Percentiles rank a stretch among this genome's conserved stretches.
Evolutionary conservation across 176 grass and related monocot species (phyloP).

Genomic region (Eleusine coracana): DNA sequence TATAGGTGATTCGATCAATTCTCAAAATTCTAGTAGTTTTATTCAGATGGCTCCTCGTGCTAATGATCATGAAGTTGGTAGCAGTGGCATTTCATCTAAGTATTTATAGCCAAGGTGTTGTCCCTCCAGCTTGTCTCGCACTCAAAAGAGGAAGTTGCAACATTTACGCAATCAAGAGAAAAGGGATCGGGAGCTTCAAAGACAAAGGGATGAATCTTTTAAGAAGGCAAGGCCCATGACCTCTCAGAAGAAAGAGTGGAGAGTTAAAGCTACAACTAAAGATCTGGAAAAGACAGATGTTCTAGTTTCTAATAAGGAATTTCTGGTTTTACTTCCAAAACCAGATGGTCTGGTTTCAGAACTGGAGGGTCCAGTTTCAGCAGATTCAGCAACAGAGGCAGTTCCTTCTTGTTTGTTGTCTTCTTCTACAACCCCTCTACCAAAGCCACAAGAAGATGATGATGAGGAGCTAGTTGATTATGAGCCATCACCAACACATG

Average conservation of each 20-base stretch:
- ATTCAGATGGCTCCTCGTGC: background rate
- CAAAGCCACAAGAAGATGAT: too few species aligned
- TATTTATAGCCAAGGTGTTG: background rate
- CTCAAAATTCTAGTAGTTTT: background rate
- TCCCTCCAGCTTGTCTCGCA: background rate
- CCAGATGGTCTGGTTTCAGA: too few species aligned
- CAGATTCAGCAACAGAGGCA: background rate
- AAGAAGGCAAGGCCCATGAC: background rate
- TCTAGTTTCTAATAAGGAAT: background rate
- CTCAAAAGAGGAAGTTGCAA: too few species aligned
- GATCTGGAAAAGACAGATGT: too few species aligned
- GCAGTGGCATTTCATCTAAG: accelerated
- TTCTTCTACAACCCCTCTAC: background rate
- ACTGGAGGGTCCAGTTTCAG: too few species aligned
- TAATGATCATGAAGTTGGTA: background rate
- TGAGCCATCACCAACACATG: too few species aligned
- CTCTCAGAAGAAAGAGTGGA: background rate
- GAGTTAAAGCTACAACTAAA: background rate
- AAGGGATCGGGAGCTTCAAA: background rate
- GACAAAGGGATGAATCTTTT: background rate
- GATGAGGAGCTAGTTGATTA: too few species aligned
- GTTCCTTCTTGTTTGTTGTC: background rate
- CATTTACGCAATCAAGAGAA: background rate
- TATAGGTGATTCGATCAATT: background rate
- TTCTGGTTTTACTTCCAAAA: background rate